These are phyloP conservation scores for Clonostachys chloroleuca DNA, from an alignment of 2,329 filamentous ascomycete genomes.

Conservation along the genomic window DNA sequence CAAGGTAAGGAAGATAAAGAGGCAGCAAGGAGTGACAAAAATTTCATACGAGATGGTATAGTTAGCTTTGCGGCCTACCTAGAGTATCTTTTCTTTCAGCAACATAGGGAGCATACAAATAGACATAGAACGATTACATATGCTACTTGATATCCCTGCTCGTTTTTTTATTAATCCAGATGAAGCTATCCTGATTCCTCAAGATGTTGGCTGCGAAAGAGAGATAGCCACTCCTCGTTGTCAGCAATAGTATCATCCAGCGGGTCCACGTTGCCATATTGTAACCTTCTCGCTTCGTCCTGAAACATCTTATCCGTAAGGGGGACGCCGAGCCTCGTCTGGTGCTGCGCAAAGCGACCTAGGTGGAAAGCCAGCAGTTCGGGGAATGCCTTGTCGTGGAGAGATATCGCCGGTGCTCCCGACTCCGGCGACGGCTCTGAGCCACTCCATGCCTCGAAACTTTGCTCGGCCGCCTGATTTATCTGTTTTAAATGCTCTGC, in stretches of 20 bases:
- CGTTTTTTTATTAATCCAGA: too few species aligned
- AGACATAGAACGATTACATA: too few species aligned
- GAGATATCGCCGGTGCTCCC: background rate
- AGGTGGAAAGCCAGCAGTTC: constrained; percentile 1
- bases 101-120: too few species aligned
- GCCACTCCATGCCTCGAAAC: constrained; percentile 11
- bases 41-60: background rate
- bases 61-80: too few species aligned
- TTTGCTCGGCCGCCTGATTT: constrained; percentile 1
- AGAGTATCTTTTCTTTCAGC: too few species aligned
- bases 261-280: constrained; percentile 13
- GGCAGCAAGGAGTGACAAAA: background rate
- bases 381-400: too few species aligned
- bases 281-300: constrained; percentile 13
- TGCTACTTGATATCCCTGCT: too few species aligned
- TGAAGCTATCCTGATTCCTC: background rate
- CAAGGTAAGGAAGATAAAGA: constrained; percentile 1
- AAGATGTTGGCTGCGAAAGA: constrained; percentile 9
- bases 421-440: constrained; percentile 1
- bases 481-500: too few species aligned
- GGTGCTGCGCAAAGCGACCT: constrained; percentile 11
- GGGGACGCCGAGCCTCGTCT: constrained; percentile 11
- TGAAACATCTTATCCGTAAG: constrained; percentile 18
- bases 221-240: constrained; percentile 15
- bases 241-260: constrained; percentile 20